Conservation (phyloP, 176 grass and related monocot genomes). For the Bromus sterilis region DNA sequence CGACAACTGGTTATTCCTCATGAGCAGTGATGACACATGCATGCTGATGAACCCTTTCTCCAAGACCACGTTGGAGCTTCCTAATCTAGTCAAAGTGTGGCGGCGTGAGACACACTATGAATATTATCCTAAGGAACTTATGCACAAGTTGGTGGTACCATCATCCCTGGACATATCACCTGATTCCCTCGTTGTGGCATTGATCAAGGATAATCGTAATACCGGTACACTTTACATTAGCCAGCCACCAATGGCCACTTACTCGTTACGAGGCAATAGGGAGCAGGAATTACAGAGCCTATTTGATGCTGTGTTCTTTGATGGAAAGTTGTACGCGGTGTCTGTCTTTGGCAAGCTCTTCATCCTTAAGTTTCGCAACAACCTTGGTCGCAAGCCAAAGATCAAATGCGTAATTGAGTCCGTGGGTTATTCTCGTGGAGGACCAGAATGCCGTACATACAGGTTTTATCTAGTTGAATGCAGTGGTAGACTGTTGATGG, state of each 20-base stretch:
- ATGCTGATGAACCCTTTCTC: not conserved
- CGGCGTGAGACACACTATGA: not conserved
- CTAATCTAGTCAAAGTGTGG: not conserved
- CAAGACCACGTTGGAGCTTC: not conserved
- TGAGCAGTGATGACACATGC: not conserved
- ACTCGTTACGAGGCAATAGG: not conserved
- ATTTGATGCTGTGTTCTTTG: not conserved
- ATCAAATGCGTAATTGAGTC: not conserved
- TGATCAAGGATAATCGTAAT: not conserved
- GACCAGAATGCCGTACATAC: not conserved
- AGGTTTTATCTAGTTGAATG: not conserved
- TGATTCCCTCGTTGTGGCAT: not conserved
- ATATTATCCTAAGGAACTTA: not conserved
- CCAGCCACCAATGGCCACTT: not conserved
- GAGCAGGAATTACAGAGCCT: not conserved
- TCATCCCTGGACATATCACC: not conserved
- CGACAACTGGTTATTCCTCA: not conserved
- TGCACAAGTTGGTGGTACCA: not conserved
- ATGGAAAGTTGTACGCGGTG: conserved; percentile 4
- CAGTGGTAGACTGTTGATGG: not conserved
- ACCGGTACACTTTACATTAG: not conserved
- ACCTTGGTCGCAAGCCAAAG: not conserved
- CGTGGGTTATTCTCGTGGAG: not conserved
- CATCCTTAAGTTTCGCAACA: not conserved
- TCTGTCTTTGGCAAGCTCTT: not conserved